Conservation (phyloP, 2,329 filamentous ascomycete species). For the Aspergillus fumigatus region DNA sequence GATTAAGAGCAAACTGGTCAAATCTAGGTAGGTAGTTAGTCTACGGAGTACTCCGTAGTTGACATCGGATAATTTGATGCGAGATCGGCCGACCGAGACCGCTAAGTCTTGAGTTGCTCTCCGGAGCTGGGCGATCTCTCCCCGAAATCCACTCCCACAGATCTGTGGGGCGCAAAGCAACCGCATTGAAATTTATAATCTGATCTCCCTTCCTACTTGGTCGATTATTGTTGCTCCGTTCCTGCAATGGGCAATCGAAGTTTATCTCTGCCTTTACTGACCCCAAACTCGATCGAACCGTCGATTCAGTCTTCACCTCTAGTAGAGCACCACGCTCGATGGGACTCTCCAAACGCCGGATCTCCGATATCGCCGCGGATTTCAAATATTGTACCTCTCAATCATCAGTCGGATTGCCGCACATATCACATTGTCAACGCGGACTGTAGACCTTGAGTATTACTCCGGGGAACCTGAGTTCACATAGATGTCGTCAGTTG, state of each 20-base stretch:
- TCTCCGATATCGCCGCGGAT: background rate
- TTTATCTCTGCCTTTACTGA: background rate
- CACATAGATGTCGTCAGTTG: slow-evolving; percentile 20
- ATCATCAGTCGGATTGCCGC: background rate
- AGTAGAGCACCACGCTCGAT: background rate
- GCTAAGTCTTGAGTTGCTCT: background rate
- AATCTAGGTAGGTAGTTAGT: background rate
- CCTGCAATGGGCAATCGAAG: background rate
- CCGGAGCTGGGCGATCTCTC: background rate
- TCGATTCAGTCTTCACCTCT: background rate
- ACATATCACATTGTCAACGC: background rate
- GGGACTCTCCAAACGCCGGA: background rate
- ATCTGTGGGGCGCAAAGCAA: background rate
- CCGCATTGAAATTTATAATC: background rate
- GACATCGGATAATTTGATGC: too few species aligned
- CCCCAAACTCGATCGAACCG: background rate
- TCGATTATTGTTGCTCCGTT: background rate
- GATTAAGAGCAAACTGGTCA: background rate
- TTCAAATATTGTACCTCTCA: background rate
- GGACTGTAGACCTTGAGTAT: background rate
- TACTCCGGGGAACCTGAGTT: background rate
- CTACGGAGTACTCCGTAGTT: too few species aligned
- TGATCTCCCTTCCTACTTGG: background rate
- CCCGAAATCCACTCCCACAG: background rate
- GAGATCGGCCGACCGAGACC: background rate